Evolutionary conservation across 176 grass and related monocot species (phyloP), one percentile per base, ranked within the genome.

Genomic region (Metroxylon sagu): DNA sequence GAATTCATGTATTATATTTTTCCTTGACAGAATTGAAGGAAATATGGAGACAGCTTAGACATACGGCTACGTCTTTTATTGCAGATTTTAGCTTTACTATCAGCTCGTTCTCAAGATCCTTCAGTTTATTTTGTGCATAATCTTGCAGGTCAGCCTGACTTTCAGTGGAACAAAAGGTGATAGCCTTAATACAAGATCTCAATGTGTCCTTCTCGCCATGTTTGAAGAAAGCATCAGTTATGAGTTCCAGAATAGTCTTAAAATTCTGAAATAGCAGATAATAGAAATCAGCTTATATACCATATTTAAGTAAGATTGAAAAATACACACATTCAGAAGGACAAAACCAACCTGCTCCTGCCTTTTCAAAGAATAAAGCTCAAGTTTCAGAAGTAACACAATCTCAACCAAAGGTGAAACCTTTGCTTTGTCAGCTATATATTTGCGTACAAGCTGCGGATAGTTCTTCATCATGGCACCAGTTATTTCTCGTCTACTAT

Each of bases 161-260:
- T 62, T 91, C 82, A 26, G 3, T 76, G 30, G 87, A 88, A 76
- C 93, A 97, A 72, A 92, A 88, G 50, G 71, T 65, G 77, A 97
- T 83, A 57, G 84, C 80, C 56, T 85, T 91, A 69, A 88, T 85
- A 60, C 93, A 97, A 72, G 93, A 97, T 67, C 93, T 88, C 76
- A 97, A 74, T 16, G 84, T 66, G 61, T 79, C 87, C 78, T 97
- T 97, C 63, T 97, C 87, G 57, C 93, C 87, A 75, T 97, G 93
- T 71, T 97, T 97, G 63, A 97, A 97, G 65, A 97, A 97, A 16
- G 87, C 93, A 85, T 97, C 93, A 65, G 49, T 25, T 12, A 97
- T 83, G 25, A 91, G 79, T 69, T 97, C 84, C 73, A 97, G 69
- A 69, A 75, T 72, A 60, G 75, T 79, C 72, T 85, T 97, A 71